Evolutionary conservation across 257 asterid genomes (phyloP), one percentile per base, ranked within the genome.

Genomic region (Penstemon davidsonii): DNA sequence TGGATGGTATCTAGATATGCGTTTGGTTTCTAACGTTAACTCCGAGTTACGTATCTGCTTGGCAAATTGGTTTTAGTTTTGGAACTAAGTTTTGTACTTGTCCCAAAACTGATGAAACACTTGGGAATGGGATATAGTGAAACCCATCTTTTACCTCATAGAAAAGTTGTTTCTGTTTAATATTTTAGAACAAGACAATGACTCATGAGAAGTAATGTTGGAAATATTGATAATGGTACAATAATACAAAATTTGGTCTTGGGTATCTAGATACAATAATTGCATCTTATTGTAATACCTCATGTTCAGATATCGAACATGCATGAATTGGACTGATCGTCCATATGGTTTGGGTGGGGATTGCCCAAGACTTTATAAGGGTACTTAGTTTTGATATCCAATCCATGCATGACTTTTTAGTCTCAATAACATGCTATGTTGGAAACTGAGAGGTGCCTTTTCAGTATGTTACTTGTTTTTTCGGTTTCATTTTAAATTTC

Each of bases 11-110:
- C 41, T 62, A n/a, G 61, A 33, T 46, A 19, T 33, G 10, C 15
- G 36, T 37, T 52, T 40, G 8, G 59, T 41, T 63, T 63, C 57
- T 47, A 19, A 19, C 37, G 25, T 18, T 38, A 39, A 46, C 33
- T 33, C 7, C 43, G 64, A 58, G 46, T 6, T 12, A 19, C n/a
- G 33, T 62, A 43, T 41, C 52, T 42, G 46, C 53, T 51, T 59
- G 52, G n/a, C 25, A 42, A 42, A 19, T 18, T 11, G 11, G 11
- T 61, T 53, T 46, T 45, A 15, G 61, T 47, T 57, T 7, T 15
- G 50, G 39, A 38, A 25, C 51, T 50, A 33, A 65, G 47, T 13
- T 36, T 49, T 66, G 15, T 59, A 52, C 63, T 56, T 49, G 59
- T 66, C 4, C 10, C 25, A 44, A 42, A 58, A 42, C 46, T 8